Conservation (phyloP, 139 green algal species). For the Coccomyxa sp. region DNA sequence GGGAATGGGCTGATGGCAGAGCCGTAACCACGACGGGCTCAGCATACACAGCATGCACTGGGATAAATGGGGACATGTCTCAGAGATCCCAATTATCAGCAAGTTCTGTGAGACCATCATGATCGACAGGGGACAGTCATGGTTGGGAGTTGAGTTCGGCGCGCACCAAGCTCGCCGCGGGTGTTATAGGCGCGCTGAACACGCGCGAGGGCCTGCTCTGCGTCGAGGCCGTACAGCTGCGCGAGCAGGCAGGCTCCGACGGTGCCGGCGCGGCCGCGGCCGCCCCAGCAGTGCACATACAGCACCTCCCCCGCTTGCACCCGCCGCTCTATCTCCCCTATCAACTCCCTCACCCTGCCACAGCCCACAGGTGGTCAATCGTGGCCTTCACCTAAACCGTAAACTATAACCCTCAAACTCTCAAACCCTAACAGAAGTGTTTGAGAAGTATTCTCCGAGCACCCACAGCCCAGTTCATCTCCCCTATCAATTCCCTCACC, state of each 20-base stretch:
- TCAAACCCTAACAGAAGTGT: background rate
- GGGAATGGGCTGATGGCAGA: too few species aligned
- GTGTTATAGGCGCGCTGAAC: conserved; percentile 62
- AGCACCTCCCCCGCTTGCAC: conserved; percentile 52
- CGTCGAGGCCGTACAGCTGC: conserved; percentile 45
- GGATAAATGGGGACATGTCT: background rate
- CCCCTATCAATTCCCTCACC: conserved; percentile 25
- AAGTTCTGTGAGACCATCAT: background rate
- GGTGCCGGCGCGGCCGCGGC: conserved; percentile 68
- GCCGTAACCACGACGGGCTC: too few species aligned
- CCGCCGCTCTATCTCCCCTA: conserved; percentile 37
- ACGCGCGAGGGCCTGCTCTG: conserved; percentile 66
- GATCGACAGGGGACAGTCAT: too few species aligned
- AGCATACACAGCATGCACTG: background rate
- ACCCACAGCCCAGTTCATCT: conserved; percentile 38
- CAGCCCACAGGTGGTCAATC: background rate
- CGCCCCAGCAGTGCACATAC: conserved; percentile 89
- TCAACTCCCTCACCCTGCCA: conserved; percentile 28
- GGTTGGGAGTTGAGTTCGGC: background rate
- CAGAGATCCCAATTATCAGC: background rate
- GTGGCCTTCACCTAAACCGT: too few species aligned
- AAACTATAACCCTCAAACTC: background rate
- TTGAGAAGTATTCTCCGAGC: background rate
- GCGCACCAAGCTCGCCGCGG: conserved; percentile 39
- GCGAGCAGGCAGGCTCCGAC: conserved; percentile 73